phyloP scores from a whole-genome alignment of 2,329 filamentous ascomycete species.

The Plectosphaerella cucumerina region DNA sequence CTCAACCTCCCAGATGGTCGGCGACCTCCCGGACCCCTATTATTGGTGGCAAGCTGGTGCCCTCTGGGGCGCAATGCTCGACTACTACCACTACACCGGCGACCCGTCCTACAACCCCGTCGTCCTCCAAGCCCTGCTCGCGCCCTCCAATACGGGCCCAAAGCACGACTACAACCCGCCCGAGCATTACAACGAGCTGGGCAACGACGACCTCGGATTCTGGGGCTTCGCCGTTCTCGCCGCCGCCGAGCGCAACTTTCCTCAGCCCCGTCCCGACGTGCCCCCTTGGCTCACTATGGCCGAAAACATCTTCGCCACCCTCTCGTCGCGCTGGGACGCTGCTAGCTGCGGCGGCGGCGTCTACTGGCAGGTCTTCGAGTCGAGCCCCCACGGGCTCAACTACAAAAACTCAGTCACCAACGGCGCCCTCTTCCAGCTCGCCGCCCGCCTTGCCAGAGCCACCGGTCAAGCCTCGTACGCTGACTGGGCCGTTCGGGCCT shows the following conservation, averaged over 20 bases:
- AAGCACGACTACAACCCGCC: constrained; percentile 57
- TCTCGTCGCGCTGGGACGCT: constrained; percentile 66
- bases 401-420: constrained; percentile 85
- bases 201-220: constrained; percentile 73
- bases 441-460: constrained; percentile 67
- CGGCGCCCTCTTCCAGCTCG: constrained; percentile 78
- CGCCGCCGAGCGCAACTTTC: constrained; percentile 65
- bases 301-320: constrained; percentile 68
- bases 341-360: constrained; percentile 66
- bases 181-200: constrained; percentile 53
- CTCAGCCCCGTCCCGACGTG: constrained; percentile 50
- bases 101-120: constrained; percentile 59
- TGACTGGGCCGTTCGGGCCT: constrained; percentile 64
- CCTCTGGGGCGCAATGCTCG: constrained; percentile 63
- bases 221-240: constrained; percentile 66
- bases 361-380: constrained; percentile 75
- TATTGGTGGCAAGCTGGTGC: constrained; percentile 67
- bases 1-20: constrained; percentile 39
- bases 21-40: constrained; percentile 61
- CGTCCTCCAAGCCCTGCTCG: constrained; percentile 54
- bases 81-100: constrained; percentile 65
- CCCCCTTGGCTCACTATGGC: constrained; percentile 65
- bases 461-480: constrained; percentile 63
- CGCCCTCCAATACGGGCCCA: constrained; percentile 50
- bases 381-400: constrained; percentile 68